A percentile compares a stretch with the other conserved stretches of the same genome.
Evolutionary conservation across 768 basidiomycete genomes (phyloP).

Genomic region (Chalciporus piperatus): DNA sequence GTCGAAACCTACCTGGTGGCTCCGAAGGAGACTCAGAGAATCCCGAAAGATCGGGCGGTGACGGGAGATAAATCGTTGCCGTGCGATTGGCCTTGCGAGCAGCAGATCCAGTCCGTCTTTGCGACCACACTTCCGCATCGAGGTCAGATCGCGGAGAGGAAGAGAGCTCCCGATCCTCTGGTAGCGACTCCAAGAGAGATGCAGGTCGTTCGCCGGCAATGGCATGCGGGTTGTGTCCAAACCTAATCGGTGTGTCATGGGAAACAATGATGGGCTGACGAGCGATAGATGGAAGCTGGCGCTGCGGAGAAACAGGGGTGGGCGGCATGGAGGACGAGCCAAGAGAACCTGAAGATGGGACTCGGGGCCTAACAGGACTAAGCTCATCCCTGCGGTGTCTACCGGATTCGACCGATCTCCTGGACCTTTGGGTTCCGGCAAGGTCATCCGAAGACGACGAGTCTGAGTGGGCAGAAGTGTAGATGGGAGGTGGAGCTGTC

Average conservation of each 20-base stretch:
- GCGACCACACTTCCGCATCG: conserved; percentile 4
- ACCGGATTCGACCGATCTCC: conserved; percentile 2
- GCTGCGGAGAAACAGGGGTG: conserved; percentile 17
- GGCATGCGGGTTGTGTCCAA: conserved; percentile 29
- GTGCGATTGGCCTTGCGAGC: conserved; percentile 16
- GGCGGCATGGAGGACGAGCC: conserved; percentile 27
- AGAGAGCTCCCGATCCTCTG: conserved; percentile 47
- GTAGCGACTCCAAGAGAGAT: conserved; percentile 43
- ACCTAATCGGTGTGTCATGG: conserved; percentile 22
- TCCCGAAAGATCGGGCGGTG: conserved; percentile 3
- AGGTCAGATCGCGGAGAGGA: conserved; percentile 14
- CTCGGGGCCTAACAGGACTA: conserved; percentile 17
- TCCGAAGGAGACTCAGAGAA: conserved; percentile 5
- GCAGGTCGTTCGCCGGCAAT: conserved; percentile 15
- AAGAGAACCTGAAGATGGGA: conserved; percentile 22
- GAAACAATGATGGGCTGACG: conserved; percentile 23
- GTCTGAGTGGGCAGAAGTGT: conserved; percentile 15
- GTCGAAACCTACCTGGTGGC: conserved; percentile 10
- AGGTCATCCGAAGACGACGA: conserved; percentile 25
- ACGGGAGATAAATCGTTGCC: conserved; percentile 18
- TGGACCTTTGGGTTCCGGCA: neutral
- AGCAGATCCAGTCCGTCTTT: conserved; percentile 7
- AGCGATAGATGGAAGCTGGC: conserved; percentile 14
- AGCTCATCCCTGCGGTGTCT: conserved; percentile 3
- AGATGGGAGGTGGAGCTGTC: neutral